Conservation (phyloP, 768 basidiomycete species). For the Coprinopsis cinerea region DNA sequence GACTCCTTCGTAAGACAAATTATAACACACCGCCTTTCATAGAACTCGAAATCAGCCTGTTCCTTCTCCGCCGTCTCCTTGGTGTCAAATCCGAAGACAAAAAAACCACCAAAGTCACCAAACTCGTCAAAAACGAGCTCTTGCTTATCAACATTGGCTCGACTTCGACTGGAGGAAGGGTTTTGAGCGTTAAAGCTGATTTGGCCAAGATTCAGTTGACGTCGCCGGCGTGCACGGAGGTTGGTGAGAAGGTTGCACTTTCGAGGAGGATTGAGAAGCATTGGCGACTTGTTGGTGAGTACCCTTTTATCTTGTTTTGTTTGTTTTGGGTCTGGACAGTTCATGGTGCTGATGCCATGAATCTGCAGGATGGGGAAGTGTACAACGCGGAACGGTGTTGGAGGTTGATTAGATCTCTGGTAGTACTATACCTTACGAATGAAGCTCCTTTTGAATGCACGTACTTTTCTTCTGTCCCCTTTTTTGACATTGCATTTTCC, state of each 20-base stretch:
- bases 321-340: neutral
- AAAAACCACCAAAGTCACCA: conserved; percentile 94
- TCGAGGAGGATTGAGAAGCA: conserved; percentile 96
- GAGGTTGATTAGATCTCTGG: conserved; percentile 75
- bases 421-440: conserved; percentile 11
- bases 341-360: conserved; percentile 6
- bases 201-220: conserved; percentile 92
- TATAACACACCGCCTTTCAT: neutral
- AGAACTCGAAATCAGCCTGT: conserved; percentile 91
- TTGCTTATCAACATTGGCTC: conserved; percentile 97
- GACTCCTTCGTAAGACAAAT: conserved; percentile 3
- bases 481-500: no score
- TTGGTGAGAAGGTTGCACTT: conserved; percentile 96
- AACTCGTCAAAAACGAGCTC: conserved; percentile 86
- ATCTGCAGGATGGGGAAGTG: conserved; percentile 60
- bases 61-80: conserved; percentile 91
- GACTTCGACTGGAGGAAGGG: conserved; percentile 94
- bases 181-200: conserved; percentile 90
- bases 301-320: neutral
- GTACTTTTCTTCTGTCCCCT: no score
- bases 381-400: conserved; percentile 77
- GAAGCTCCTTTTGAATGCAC: no score
- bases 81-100: conserved; percentile 99
- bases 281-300: conserved; percentile 92
- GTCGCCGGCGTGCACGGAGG: conserved; percentile 91